phyloP scores from a whole-genome alignment of 257 asterid genomes.

The Thymus quinquecostatus region DNA sequence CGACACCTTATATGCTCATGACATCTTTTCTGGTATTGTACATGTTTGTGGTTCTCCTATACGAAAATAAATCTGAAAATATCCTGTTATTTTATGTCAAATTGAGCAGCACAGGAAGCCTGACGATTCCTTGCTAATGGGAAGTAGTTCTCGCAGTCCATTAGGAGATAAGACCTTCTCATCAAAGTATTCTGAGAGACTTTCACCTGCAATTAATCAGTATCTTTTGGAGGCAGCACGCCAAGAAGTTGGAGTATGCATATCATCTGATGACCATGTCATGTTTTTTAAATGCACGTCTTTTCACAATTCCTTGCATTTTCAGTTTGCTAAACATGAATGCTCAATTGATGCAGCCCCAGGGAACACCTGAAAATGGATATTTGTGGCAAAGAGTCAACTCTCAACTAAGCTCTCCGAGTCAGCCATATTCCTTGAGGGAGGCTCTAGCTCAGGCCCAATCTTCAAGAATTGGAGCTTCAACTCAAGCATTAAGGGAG shows the following conservation, averaged over 20 bases:
- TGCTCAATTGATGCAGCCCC: constrained; percentile 66
- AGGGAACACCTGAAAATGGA: constrained; percentile 98
- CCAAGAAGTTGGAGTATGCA: constrained; percentile 93
- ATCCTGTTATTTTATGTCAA: constrained; percentile 30
- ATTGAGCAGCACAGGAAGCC: constrained; percentile 85
- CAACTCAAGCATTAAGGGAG: constrained; percentile 92
- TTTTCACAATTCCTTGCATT: constrained; percentile 14
- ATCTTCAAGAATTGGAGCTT: constrained; percentile 95
- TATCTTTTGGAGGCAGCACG: constrained; percentile 96
- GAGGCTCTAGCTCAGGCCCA: constrained; percentile 99
- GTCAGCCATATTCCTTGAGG: constrained; percentile 96
- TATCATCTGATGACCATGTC: constrained; percentile 27
- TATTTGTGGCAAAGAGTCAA: constrained; percentile 96
- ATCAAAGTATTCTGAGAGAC: constrained; percentile 91
- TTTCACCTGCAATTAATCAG: constrained; percentile 95
- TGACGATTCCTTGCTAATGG: constrained; percentile 87
- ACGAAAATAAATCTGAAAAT: constrained; percentile 19
- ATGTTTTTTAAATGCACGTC: constrained; percentile 20
- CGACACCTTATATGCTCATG: not conserved
- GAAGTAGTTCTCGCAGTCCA: constrained; percentile 86
- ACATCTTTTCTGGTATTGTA: constrained; percentile 9
- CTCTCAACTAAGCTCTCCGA: constrained; percentile 97
- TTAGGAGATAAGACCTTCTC: constrained; percentile 81
- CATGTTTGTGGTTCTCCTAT: constrained; percentile 18
- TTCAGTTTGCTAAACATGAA: constrained; percentile 27